Evolutionary conservation across 2,329 filamentous ascomycete species (phyloP), one percentile per base, ranked within the genome.

Genomic region (Penicillium sp.): DNA sequence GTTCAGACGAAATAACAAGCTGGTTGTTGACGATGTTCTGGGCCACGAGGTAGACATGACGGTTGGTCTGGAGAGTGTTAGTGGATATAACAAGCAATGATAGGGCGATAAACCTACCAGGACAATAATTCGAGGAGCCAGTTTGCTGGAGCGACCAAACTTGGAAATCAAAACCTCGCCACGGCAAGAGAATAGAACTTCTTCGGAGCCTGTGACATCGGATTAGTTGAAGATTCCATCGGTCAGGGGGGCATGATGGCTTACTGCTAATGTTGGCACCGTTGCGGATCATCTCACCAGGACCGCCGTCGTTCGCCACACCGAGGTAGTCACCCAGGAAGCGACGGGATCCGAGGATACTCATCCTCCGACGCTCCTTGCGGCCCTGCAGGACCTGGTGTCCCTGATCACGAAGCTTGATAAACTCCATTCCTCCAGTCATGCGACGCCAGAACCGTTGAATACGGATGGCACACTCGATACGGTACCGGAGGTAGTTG

Each of bases 261-360:
- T 85, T 87, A 67, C 80, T 76, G 24, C 81, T 79, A 49, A 96
- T 80, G 56, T 85, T 83, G 51, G 91, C 85, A 35, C 87, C 84
- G 56, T 81, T 87, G 41, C 90, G 87, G 53, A 99, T 84, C 59
- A 92, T 82, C 58, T 91, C 84, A 16, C 92, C 92, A 41, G 88
- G 87, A 0, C 92, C 92, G 48, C 81, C 87, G 38, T 78, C 80
- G 58, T 92, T 92, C 59, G 88, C 90, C 63, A 96, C 81, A 22
- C 92, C 94, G 31, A 99, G 80, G 67, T 99, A 99, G 71, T 99
- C 94, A 39, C 94, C 94, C 63, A 96, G 78, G 78, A 96, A 99
- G 58, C 94, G 84, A 64, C 94, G 85, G 31, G 89, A 96, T 13
- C 94, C 94, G 24, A 97, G 76, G 65, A 99, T 74, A 81, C 90